Percentiles rank a stretch among this genome's conserved stretches.
Evolutionary conservation across 495 filamentous ascomycete species (phyloP).

Genomic region (Neurospora terricola): DNA sequence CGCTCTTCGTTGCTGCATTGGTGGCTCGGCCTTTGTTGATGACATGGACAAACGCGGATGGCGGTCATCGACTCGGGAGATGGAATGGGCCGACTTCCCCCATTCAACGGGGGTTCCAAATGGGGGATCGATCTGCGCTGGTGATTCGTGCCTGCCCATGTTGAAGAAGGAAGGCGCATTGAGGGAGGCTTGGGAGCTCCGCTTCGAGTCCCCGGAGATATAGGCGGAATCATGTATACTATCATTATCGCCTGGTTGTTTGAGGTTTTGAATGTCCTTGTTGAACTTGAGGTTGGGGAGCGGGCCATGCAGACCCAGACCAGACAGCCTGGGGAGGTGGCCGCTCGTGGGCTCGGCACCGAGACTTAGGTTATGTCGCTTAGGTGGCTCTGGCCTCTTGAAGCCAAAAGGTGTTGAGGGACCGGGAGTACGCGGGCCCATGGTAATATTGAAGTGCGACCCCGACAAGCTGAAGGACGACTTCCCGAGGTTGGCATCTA

Average conservation of each 20-base stretch:
- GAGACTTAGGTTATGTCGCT: conserved; percentile 26
- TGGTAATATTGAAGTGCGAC: conserved; percentile 30
- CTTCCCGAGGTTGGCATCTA: conserved; percentile 46
- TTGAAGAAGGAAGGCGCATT: conserved; percentile 25
- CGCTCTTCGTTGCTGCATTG: conserved; percentile 25
- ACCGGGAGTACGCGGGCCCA: conserved; percentile 10
- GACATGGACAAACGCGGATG: conserved; percentile 42
- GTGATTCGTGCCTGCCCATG: conserved; percentile 26
- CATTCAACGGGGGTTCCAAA: conserved; percentile 19
- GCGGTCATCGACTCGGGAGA: conserved; percentile 37
- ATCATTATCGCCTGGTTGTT: conserved; percentile 23
- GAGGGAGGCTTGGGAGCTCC: conserved; percentile 34
- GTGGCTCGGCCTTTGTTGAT: conserved; percentile 21
- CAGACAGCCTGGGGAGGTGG: conserved; percentile 12
- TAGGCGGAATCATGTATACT: conserved; percentile 36
- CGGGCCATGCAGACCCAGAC: conserved; percentile 3
- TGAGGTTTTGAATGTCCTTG: conserved; percentile 4
- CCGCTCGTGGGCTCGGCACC: conserved; percentile 25
- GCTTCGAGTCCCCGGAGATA: conserved; percentile 37
- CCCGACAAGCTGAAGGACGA: conserved; percentile 40
- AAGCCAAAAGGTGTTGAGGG: conserved; percentile 22
- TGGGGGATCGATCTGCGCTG: conserved; percentile 25
- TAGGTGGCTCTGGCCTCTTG: conserved; percentile 28
- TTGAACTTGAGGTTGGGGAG: background rate
- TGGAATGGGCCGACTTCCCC: conserved; percentile 15